Conservation (phyloP, 2,329 filamentous ascomycete genomes). For the Colletotrichum eremochloae region DNA sequence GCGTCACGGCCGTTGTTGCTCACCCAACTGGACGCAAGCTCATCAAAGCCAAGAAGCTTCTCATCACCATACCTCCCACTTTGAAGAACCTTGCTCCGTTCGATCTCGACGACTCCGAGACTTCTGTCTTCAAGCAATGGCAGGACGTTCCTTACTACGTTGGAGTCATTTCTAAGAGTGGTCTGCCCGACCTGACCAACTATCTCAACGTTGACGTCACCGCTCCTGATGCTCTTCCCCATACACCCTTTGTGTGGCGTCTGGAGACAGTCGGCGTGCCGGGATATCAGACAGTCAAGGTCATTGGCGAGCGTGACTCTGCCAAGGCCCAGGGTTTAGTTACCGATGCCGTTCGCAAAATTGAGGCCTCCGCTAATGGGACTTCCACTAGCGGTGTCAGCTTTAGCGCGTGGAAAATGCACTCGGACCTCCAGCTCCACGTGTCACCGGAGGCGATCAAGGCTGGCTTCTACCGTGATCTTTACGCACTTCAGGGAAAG, state of each 20-base stretch:
- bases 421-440: slow-evolving; percentile 38
- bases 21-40: slow-evolving; percentile 46
- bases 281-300: slow-evolving; percentile 43
- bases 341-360: slow-evolving; percentile 20
- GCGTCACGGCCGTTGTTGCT: slow-evolving; percentile 46
- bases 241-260: slow-evolving; percentile 41
- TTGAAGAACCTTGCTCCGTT: slow-evolving; percentile 45
- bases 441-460: slow-evolving; percentile 37
- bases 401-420: slow-evolving; percentile 30
- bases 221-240: slow-evolving; percentile 31
- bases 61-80: slow-evolving; percentile 48
- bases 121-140: slow-evolving; percentile 44
- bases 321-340: slow-evolving; percentile 32
- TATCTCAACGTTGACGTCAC: slow-evolving; percentile 42
- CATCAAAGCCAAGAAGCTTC: slow-evolving; percentile 51
- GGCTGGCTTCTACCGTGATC: slow-evolving; percentile 36
- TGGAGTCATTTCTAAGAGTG: slow-evolving; percentile 30
- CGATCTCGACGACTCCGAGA: slow-evolving; percentile 47
- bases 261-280: slow-evolving; percentile 43
- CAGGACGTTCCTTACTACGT: slow-evolving; percentile 35
- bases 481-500: slow-evolving; percentile 40
- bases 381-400: slow-evolving; percentile 25
- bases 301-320: slow-evolving; percentile 41
- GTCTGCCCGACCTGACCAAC: slow-evolving; percentile 34
- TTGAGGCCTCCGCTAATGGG: slow-evolving; percentile 13